Evolutionary conservation across 768 basidiomycete genomes (phyloP).

Genomic region (Tubosaeta sp.): DNA sequence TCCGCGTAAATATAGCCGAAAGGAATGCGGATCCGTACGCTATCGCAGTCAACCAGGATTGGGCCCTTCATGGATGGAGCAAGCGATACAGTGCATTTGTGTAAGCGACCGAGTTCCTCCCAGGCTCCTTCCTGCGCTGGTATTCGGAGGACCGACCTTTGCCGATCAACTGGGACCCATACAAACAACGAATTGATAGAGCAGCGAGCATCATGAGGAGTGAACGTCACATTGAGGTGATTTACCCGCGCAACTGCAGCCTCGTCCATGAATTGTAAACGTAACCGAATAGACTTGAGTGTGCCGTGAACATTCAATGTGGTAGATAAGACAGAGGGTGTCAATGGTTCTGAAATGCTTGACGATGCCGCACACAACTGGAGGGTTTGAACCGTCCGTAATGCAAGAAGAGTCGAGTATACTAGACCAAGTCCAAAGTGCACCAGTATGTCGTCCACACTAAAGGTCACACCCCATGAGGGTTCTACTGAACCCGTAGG

Average conservation of each 20-base stretch:
- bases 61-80: conserved; percentile 29
- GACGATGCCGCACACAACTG: conserved; percentile 17
- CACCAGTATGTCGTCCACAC: conserved; percentile 50
- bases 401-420: conserved; percentile 65
- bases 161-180: conserved; percentile 52
- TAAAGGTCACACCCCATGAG: conserved; percentile 40
- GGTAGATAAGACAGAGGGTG: conserved; percentile 13
- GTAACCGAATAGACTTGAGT: conserved; percentile 46
- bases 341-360: conserved; percentile 13
- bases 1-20: conserved; percentile 72
- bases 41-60: conserved; percentile 56
- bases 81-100: conserved; percentile 44
- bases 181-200: conserved; percentile 42
- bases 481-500: conserved; percentile 7
- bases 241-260: conserved; percentile 38
- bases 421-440: conserved; percentile 60
- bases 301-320: conserved; percentile 28
- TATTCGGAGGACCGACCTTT: conserved; percentile 30
- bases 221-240: conserved; percentile 18
- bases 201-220: conserved; percentile 23
- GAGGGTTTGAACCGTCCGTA: conserved; percentile 47
- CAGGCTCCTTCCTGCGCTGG: conserved; percentile 42
- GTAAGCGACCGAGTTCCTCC: conserved; percentile 70
- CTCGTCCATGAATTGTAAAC: conserved; percentile 46
- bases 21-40: conserved; percentile 74